A percentile compares a stretch with the other conserved stretches of the same genome.
Evolutionary conservation across 768 basidiomycete species (phyloP).

Genomic region (Strobilomyces echinocephalus): DNA sequence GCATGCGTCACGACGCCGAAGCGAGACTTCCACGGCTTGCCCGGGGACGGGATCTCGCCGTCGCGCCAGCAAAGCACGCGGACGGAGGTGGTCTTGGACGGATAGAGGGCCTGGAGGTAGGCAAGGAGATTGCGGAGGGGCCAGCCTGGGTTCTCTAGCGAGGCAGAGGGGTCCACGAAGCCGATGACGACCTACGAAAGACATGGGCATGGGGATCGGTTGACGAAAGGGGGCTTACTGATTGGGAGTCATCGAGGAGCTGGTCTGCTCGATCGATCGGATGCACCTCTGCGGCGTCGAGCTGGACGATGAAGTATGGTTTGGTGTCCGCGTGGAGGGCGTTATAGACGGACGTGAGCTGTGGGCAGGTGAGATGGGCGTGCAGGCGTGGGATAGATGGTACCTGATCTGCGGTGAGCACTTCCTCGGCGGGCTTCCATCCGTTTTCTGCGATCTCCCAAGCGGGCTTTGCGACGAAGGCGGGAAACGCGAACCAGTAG

Average conservation of each 20-base stretch:
- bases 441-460: slow-evolving; percentile 75
- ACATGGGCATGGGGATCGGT: slow-evolving; percentile 12
- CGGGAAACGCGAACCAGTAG: slow-evolving; percentile 98
- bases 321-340: slow-evolving; percentile 39
- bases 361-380: slow-evolving; percentile 1
- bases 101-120: slow-evolving; percentile 64
- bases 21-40: slow-evolving; percentile 55
- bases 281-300: slow-evolving; percentile 39
- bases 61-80: slow-evolving; percentile 80
- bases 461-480: slow-evolving; percentile 81
- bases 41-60: slow-evolving; percentile 40
- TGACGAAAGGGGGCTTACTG: slow-evolving; percentile 33
- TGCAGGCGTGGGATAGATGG: neutral
- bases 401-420: slow-evolving; percentile 42
- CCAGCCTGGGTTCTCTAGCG: slow-evolving; percentile 77
- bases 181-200: slow-evolving; percentile 44
- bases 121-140: slow-evolving; percentile 88
- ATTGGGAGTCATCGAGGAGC: slow-evolving; percentile 50
- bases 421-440: slow-evolving; percentile 48
- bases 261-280: slow-evolving; percentile 51
- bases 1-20: slow-evolving; percentile 44
- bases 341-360: slow-evolving; percentile 52
- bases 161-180: slow-evolving; percentile 84
- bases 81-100: slow-evolving; percentile 42
- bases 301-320: slow-evolving; percentile 62